Evolutionary conservation across 768 basidiomycete genomes (phyloP).

Genomic region (Grammothele lineata): DNA sequence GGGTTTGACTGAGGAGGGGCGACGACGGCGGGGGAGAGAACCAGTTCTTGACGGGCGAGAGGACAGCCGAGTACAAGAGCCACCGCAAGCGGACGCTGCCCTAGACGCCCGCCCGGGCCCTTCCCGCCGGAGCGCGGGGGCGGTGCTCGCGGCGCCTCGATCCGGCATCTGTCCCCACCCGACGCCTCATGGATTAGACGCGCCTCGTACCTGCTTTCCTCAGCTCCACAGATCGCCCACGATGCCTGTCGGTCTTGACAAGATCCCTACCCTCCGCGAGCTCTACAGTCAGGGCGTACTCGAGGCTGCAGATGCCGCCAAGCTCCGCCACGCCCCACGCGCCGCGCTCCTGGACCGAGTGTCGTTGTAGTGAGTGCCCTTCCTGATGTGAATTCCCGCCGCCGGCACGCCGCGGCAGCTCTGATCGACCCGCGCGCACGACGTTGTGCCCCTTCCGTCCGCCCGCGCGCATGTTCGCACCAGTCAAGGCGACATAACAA

Average conservation of each 20-base stretch:
- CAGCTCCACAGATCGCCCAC: slow-evolving; percentile 38
- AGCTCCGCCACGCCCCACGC: slow-evolving; percentile 34
- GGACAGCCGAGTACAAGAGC: slow-evolving; percentile 27
- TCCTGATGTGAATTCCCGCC: too few relatives aligned
- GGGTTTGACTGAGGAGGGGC: slow-evolving; percentile 8
- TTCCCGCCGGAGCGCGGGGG: slow-evolving; percentile 1
- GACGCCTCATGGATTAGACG: neutral
- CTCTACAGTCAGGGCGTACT: slow-evolving; percentile 46
- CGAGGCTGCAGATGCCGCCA: slow-evolving; percentile 29
- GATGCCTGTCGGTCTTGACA: slow-evolving; percentile 33
- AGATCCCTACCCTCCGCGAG: slow-evolving; percentile 53
- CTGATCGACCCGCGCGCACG: neutral
- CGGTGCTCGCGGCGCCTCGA: neutral
- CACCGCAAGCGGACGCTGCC: slow-evolving; percentile 11
- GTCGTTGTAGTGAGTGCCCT: slow-evolving; percentile 58
- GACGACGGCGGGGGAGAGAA: slow-evolving; percentile 8
- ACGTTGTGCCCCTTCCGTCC: neutral
- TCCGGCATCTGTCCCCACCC: neutral
- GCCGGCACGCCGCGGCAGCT: too few relatives aligned
- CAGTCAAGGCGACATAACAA: slow-evolving; percentile 80
- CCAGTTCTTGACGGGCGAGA: slow-evolving; percentile 16
- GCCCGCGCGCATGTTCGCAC: neutral
- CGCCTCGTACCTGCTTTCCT: slow-evolving; percentile 31
- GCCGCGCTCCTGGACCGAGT: slow-evolving; percentile 47
- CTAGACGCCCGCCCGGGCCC: slow-evolving; percentile 4